Evolutionary conservation across 352 stramenopile species (phyloP).

Genomic region (Phytopythium delawarense): DNA sequence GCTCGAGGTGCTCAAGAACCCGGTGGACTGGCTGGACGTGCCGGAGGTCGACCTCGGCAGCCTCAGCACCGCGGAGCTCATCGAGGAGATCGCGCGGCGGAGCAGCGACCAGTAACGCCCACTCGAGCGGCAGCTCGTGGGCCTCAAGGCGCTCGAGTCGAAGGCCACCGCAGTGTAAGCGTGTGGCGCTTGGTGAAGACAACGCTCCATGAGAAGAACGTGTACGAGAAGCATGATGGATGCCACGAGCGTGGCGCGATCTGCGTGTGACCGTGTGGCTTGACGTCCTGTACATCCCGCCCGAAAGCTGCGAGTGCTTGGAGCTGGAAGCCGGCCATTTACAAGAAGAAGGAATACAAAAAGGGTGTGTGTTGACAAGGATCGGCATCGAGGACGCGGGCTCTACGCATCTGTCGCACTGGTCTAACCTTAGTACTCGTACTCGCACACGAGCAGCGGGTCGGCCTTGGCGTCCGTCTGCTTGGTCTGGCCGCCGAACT

Average conservation of each 20-base stretch:
- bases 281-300: too few species aligned
- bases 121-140: background rate
- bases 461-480: constrained; percentile 37
- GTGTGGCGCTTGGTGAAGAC: background rate
- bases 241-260: too few species aligned
- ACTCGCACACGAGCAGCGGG: constrained; percentile 49
- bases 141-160: too few species aligned
- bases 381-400: background rate
- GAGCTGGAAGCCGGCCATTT: too few species aligned
- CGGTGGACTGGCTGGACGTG: constrained; percentile 93
- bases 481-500: constrained; percentile 40
- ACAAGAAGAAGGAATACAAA: too few species aligned
- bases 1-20: constrained; percentile 91
- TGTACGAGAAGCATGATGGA: too few species aligned
- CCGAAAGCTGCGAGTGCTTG: too few species aligned
- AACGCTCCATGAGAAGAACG: too few species aligned
- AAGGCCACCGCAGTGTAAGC: too few species aligned
- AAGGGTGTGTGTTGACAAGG: background rate
- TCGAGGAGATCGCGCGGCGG: constrained; percentile 74
- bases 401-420: background rate
- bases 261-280: too few species aligned
- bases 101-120: constrained; percentile 21
- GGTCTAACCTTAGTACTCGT: constrained; percentile 30
- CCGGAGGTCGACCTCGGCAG: constrained; percentile 60
- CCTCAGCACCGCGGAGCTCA: constrained; percentile 66